Percentiles rank a stretch among this genome's conserved stretches.
Evolutionary conservation across 768 basidiomycete genomes (phyloP).

Genomic region (Pholiota molesta): DNA sequence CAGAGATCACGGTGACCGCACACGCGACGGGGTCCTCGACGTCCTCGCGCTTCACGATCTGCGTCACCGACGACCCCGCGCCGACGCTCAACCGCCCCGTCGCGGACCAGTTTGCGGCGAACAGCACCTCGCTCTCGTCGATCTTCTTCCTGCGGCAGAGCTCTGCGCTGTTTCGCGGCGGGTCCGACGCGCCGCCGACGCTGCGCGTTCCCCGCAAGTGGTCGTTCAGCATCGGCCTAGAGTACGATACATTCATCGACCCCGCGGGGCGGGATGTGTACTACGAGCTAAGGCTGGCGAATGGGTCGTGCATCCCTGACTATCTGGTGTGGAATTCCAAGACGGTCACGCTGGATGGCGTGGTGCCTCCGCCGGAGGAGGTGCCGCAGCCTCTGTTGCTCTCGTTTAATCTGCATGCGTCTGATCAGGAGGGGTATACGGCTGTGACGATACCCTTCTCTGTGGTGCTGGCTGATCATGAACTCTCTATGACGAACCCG

Average conservation of each 20-base stretch:
- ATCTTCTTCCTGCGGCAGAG: slow-evolving; percentile 66
- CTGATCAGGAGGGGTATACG: slow-evolving; percentile 75
- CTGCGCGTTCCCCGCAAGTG: slow-evolving; percentile 79
- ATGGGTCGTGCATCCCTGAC: slow-evolving; percentile 71
- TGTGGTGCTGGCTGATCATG: slow-evolving; percentile 68
- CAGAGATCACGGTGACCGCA: slow-evolving; percentile 65
- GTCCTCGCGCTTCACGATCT: slow-evolving; percentile 56
- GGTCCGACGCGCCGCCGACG: slow-evolving; percentile 42
- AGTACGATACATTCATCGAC: slow-evolving; percentile 60
- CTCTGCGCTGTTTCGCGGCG: slow-evolving; percentile 50
- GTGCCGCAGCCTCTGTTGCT: slow-evolving; percentile 44
- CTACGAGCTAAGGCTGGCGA: slow-evolving; percentile 65
- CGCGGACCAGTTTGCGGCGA: slow-evolving; percentile 58
- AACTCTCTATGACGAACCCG: slow-evolving; percentile 52
- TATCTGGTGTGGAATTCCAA: slow-evolving; percentile 77
- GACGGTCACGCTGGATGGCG: slow-evolving; percentile 77
- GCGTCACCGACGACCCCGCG: slow-evolving; percentile 53
- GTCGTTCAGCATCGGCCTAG: slow-evolving; percentile 91
- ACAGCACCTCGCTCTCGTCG: slow-evolving; percentile 72
- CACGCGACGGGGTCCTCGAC: slow-evolving; percentile 52
- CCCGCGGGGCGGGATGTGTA: slow-evolving; percentile 43
- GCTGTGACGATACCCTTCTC: slow-evolving; percentile 63
- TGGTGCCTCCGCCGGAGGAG: slow-evolving; percentile 56
- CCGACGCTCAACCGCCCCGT: slow-evolving; percentile 60
- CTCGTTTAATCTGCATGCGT: slow-evolving; percentile 63